Evolutionary conservation across 352 stramenopile species (phyloP).

Genomic region (Globisporangium paddicum): DNA sequence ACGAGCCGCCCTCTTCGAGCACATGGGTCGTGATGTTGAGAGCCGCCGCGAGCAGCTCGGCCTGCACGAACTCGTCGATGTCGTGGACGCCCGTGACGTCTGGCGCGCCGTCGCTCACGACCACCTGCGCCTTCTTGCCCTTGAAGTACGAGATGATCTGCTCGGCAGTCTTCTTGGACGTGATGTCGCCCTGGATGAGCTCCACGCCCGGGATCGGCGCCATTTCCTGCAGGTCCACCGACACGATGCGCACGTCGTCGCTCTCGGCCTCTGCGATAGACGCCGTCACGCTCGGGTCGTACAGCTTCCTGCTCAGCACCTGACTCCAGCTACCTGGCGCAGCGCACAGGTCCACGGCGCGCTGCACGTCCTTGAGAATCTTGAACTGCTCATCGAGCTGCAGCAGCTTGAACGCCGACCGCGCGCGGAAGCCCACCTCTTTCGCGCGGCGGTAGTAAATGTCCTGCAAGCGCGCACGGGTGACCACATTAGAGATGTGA

Average conservation of each 20-base stretch:
- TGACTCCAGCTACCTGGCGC: slow-evolving; percentile 98
- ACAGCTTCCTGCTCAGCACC: slow-evolving; percentile 92
- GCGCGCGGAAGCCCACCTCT: slow-evolving; percentile 95
- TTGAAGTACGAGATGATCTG: slow-evolving; percentile 95
- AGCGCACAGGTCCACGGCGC: slow-evolving; percentile 97
- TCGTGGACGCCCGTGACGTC: slow-evolving; percentile 99
- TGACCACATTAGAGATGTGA: not conserved
- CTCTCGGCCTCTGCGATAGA: slow-evolving; percentile 18
- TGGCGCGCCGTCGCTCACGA: slow-evolving; percentile 98
- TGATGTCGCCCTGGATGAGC: slow-evolving; percentile 96
- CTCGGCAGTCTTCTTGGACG: slow-evolving; percentile 92
- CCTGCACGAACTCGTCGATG: slow-evolving; percentile 98
- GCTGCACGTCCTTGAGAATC: slow-evolving; percentile 89
- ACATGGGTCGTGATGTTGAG: slow-evolving; percentile 98
- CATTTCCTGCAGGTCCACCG: slow-evolving; percentile 99
- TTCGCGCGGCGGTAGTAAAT: slow-evolving; percentile 93
- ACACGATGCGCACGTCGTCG: slow-evolving; percentile 88
- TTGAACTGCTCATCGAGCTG: slow-evolving; percentile 98
- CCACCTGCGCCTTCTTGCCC: slow-evolving; percentile 93
- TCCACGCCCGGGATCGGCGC: slow-evolving; percentile 95
- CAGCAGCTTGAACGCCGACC: slow-evolving; percentile 98
- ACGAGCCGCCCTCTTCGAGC: slow-evolving; percentile 90
- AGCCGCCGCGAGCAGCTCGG: slow-evolving; percentile 95
- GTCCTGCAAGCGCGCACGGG: slow-evolving; percentile 21
- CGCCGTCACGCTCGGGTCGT: slow-evolving; percentile 32